phyloP scores from a whole-genome alignment of 345 rosid genomes.

The Populus nigra region DNA sequence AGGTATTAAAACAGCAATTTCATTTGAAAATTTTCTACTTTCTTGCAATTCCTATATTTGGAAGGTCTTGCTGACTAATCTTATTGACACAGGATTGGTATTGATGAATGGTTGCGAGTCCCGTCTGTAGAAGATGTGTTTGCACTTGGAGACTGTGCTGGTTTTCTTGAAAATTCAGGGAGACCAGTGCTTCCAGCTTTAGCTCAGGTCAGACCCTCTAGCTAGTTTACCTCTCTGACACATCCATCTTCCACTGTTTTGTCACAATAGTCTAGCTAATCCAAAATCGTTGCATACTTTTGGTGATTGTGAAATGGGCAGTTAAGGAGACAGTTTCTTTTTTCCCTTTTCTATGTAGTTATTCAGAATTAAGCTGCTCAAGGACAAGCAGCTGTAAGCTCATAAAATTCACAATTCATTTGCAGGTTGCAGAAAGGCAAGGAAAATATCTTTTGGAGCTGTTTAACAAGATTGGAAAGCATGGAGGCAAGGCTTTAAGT shows the following conservation, averaged over 20 bases:
- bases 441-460: conserved; percentile 55
- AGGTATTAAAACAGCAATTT: conserved; percentile 35
- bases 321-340: not conserved
- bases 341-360: not conserved
- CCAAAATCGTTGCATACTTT: not conserved
- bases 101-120: conserved; percentile 59
- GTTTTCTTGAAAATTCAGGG: conserved; percentile 69
- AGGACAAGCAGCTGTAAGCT: not conserved
- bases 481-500: conserved; percentile 52
- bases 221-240: not conserved
- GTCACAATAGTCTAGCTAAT: not conserved
- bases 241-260: not conserved
- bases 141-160: conserved; percentile 72
- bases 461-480: conserved; percentile 50
- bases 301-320: not conserved
- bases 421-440: conserved; percentile 72
- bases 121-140: conserved; percentile 65
- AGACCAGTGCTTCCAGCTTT: conserved; percentile 68
- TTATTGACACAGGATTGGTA: conserved; percentile 47
- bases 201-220: conserved; percentile 47
- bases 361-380: not conserved
- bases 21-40: not conserved
- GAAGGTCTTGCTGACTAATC: not conserved
- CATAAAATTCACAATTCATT: not conserved
- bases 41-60: not conserved